Base-by-base conservation (phyloP, 805 yeast genomes). In the Maudiozyma serrabonitensis region DNA sequence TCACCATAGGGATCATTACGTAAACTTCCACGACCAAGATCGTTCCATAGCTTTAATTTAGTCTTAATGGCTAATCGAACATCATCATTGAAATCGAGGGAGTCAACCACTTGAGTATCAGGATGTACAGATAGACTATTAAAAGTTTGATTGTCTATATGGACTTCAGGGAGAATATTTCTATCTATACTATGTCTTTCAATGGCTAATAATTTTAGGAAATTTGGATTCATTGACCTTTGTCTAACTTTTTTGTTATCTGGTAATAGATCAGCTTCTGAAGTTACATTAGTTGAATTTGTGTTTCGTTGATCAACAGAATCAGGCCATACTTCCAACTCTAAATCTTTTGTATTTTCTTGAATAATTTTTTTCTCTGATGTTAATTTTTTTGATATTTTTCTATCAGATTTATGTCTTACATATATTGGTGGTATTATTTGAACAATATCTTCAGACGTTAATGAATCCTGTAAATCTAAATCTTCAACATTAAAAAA, bases 1-100 rank as follows among this genome's bases (percentile, higher is more conserved):
- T 59, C 66, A 23, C 69, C 68, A 50, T 56, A 65, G 2, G 60
- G 53, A 45, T 65, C 68, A 16, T 55, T 54, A 41, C 69, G 47
- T 52, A 31, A 18, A 19, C 8, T 57, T 52, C 43, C 56, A 50
- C 26, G 57, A 45, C 61, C 63, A 56, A 28, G 25, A 37, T 61
- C 62, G n/a, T 61, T 54, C 66, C 67, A 61, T 19, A 65, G 53
- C 40, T 65, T 65, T 48, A 62, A 57, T 41, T 63, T 58, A 1
- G 68, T 62, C 15, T 56, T 48, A 23, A 65, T 58, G 2, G 68
- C 68, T 12, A 63, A 47, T 47, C 62, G 60, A 23, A 63, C 58
- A 15, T 57, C 62, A 18, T 54, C 46, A 12, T 56, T 50, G 16
- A 59, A 54, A 19, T 59, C 53, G 28, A 55, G 45, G 4, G 15